A percentile compares a stretch with the other conserved stretches of the same genome.
phyloP scores from a whole-genome alignment of 495 filamentous ascomycete genomes.

The Podospora conica region DNA sequence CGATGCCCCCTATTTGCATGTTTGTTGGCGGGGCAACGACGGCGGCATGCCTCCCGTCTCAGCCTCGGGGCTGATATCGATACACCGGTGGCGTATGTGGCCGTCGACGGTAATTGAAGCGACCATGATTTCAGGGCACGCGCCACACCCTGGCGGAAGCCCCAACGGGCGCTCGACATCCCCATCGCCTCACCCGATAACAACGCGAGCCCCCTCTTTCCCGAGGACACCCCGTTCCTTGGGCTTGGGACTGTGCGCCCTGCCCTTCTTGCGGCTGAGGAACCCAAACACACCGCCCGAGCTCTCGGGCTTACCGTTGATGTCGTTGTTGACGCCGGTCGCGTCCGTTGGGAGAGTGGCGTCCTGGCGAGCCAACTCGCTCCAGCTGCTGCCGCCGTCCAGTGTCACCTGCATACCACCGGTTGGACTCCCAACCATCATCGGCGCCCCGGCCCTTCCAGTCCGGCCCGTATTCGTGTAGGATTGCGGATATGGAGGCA shows the following conservation, averaged over 20 bases:
- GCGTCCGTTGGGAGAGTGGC: constrained; percentile 68
- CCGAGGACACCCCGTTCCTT: constrained; percentile 90
- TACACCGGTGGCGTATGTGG: neutral
- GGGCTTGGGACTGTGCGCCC: constrained; percentile 87
- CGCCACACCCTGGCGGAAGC: neutral
- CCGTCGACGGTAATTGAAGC: neutral
- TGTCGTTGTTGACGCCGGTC: constrained; percentile 41
- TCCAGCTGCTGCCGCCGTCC: constrained; percentile 84
- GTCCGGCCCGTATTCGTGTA: constrained; percentile 31
- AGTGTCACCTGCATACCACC: constrained; percentile 89
- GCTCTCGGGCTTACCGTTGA: constrained; percentile 32
- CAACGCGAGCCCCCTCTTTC: constrained; percentile 84
- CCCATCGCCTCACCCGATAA: constrained; percentile 40
- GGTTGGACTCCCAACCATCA: constrained; percentile 65
- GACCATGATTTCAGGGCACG: neutral
- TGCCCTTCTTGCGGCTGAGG: constrained; percentile 78
- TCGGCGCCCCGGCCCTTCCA: constrained; percentile 31
- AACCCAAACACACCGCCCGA: constrained; percentile 81
- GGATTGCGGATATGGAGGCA: constrained; percentile 45
- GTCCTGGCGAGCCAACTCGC: constrained; percentile 75
- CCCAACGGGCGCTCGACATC: neutral
- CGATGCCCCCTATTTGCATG: neutral
- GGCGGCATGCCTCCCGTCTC: neutral
- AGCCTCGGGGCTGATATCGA: neutral
- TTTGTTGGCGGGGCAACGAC: neutral